Percentiles rank a stretch among this genome's conserved stretches.
These are phyloP conservation scores for Arachis stenosperma DNA, from an alignment of 306 rosid species.

Conservation along the genomic window DNA sequence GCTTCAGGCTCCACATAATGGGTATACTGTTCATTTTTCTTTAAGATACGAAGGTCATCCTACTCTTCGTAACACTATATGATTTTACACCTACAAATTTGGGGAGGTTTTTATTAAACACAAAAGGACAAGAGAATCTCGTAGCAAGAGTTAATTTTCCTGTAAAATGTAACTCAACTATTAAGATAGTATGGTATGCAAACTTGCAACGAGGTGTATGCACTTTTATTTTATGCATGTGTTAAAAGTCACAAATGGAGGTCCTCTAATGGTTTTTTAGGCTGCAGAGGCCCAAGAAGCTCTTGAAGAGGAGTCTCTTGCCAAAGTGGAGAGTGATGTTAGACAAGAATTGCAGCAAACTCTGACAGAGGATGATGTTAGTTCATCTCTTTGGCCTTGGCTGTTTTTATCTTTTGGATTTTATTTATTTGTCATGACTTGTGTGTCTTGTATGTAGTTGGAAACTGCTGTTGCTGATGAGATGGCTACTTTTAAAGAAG, in stretches of 20 bases:
- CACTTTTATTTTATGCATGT: constrained; percentile 9
- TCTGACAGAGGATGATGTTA: constrained; percentile 74
- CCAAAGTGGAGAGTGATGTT: constrained; percentile 87
- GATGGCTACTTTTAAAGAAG: constrained; percentile 70
- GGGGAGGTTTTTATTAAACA: not conserved
- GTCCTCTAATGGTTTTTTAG: constrained; percentile 63
- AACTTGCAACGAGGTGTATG: not conserved
- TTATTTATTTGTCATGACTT: constrained; percentile 29
- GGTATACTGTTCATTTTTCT: not conserved
- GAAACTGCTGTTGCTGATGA: constrained; percentile 84
- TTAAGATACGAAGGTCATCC: not conserved
- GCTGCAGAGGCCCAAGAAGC: constrained; percentile 99
- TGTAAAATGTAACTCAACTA: not conserved
- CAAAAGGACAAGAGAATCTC: not conserved
- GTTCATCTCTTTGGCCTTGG: constrained; percentile 46
- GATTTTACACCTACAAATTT: not conserved
- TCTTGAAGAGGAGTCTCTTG: constrained; percentile 94
- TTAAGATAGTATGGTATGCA: constrained; percentile 28
- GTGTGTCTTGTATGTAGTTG: constrained; percentile 60
- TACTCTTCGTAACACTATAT: not conserved
- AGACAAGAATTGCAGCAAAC: constrained; percentile 81
- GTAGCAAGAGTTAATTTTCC: too few relatives aligned
- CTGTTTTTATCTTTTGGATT: constrained; percentile 23
- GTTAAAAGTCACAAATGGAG: constrained; percentile 33
- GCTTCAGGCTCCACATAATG: not conserved